Conservation (phyloP, 2,329 filamentous ascomycete genomes). For the Stagonosporopsis rhizophila region DNA sequence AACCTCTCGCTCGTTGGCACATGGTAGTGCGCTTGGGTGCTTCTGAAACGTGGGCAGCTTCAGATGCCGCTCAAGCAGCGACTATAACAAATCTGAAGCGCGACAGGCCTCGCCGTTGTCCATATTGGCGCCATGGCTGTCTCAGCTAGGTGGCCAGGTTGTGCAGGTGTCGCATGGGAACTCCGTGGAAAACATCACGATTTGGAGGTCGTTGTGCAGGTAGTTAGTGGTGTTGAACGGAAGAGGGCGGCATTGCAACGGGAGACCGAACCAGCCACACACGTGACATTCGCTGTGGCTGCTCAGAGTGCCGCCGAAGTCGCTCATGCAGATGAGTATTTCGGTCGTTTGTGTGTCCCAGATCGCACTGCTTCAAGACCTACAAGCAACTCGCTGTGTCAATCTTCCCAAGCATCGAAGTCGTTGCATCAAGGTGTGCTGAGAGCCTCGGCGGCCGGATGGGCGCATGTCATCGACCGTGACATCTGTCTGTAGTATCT, state of each 20-base stretch:
- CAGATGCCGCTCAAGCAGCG: constrained; percentile 45
- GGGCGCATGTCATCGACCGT: not conserved
- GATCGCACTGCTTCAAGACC: not conserved
- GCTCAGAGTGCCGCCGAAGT: not conserved
- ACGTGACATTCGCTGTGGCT: constrained; percentile 4
- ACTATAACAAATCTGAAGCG: constrained; percentile 50
- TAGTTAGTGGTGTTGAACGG: constrained; percentile 1
- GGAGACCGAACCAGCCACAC: not conserved
- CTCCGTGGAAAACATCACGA: not conserved
- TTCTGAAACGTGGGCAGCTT: constrained; percentile 47
- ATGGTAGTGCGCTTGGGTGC: constrained; percentile 39
- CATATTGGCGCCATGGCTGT: constrained; percentile 35
- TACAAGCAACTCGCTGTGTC: not conserved
- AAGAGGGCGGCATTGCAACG: not conserved
- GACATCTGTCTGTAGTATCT: constrained; percentile 16
- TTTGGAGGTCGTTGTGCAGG: not conserved
- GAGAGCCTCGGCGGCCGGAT: constrained; percentile 9
- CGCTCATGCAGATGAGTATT: constrained; percentile 4
- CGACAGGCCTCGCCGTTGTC: constrained; percentile 41
- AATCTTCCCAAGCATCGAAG: not conserved
- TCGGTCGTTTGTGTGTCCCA: constrained; percentile 5
- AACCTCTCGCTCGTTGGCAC: constrained; percentile 46
- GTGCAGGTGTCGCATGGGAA: not conserved
- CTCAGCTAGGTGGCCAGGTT: constrained; percentile 28
- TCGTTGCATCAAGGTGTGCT: not conserved